A percentile compares a stretch with the other conserved stretches of the same genome.
phyloP scores from a whole-genome alignment of 352 stramenopile genomes.

The Plasmopara viticola region DNA sequence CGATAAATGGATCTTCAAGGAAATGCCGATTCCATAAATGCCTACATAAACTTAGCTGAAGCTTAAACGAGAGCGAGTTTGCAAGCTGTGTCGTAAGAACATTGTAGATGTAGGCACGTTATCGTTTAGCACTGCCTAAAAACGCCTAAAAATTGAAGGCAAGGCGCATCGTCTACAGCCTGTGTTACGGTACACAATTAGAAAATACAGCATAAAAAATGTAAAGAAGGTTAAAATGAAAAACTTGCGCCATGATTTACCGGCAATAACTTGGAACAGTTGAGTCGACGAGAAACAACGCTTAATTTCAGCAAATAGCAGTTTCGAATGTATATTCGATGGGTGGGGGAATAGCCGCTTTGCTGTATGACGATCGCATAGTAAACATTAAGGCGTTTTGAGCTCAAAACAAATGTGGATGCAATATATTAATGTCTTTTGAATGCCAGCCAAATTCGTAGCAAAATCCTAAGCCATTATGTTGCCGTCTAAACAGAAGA shows the following conservation, averaged over 20 bases:
- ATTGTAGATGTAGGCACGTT: constrained; percentile 5
- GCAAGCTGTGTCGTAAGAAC: background rate
- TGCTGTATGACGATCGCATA: constrained; percentile 3
- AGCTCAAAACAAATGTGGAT: background rate
- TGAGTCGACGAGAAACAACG: background rate
- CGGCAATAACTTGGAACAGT: background rate
- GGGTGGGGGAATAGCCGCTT: background rate
- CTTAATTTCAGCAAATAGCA: background rate
- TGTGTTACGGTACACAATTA: constrained; percentile 12
- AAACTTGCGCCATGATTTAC: background rate
- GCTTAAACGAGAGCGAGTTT: background rate
- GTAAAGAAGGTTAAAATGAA: constrained; percentile 1
- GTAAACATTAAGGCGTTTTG: background rate
- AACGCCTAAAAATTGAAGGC: background rate
- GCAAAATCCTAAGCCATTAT: too few relatives aligned
- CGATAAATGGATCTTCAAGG: background rate
- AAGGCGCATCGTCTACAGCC: constrained; percentile 4
- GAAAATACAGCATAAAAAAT: constrained; percentile 5
- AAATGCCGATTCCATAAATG: constrained; percentile 1
- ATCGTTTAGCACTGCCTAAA: constrained; percentile 2
- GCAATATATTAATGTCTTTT: background rate
- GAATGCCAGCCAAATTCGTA: constrained; percentile 3
- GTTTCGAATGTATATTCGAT: background rate
- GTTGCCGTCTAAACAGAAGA: too few relatives aligned
- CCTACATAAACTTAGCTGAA: background rate